These are phyloP conservation scores for Glycine latifolia DNA, from an alignment of 306 rosid genomes.

Conservation along the genomic window DNA sequence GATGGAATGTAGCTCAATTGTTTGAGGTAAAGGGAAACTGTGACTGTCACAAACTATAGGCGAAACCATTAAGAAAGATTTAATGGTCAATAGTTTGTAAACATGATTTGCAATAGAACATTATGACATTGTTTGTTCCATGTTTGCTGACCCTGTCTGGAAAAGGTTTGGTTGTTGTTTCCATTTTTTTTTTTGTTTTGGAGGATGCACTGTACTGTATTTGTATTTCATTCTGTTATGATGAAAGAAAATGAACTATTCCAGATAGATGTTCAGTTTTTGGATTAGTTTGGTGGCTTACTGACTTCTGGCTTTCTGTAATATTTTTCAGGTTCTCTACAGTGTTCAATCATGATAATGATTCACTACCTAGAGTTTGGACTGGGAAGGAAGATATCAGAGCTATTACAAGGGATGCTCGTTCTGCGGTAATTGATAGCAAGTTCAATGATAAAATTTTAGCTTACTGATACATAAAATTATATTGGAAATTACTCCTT, in stretches of 20 bases:
- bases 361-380: slow-evolving; percentile 93
- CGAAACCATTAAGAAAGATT: neutral
- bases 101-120: neutral
- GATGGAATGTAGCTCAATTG: neutral
- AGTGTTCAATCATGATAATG: slow-evolving; percentile 79
- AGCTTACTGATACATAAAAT: slow-evolving; percentile 23
- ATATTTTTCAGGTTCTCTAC: slow-evolving; percentile 78
- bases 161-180: slow-evolving; percentile 2
- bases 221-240: slow-evolving; percentile 24
- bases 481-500: slow-evolving; percentile 25
- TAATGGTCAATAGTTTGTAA: neutral
- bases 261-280: slow-evolving; percentile 21
- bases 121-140: neutral
- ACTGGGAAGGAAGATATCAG: slow-evolving; percentile 87
- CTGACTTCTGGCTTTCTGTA: slow-evolving; percentile 12
- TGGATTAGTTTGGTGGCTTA: slow-evolving; percentile 43
- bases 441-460: slow-evolving; percentile 25
- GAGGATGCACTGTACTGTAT: slow-evolving; percentile 13
- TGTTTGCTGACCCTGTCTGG: neutral
- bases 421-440: slow-evolving; percentile 64
- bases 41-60: neutral
- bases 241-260: slow-evolving; percentile 27
- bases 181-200: slow-evolving; percentile 21
- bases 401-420: slow-evolving; percentile 79
- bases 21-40: neutral